Base-by-base conservation (phyloP, 495 filamentous ascomycete genomes). In the Immersiella caudata region DNA sequence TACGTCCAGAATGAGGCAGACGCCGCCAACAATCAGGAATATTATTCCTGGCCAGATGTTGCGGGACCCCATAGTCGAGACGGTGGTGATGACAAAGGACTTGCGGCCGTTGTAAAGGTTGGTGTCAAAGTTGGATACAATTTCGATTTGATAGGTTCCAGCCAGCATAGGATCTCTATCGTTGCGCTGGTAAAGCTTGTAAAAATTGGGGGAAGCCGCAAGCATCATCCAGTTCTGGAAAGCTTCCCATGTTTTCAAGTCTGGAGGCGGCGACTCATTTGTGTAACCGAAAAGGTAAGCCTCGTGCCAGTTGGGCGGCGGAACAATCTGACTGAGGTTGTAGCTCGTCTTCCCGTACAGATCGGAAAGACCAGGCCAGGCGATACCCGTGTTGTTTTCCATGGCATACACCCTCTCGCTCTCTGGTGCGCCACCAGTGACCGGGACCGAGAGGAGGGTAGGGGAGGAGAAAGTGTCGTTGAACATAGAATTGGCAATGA, bases 211-310 rank as follows among this genome's bases (percentile, higher is more conserved):
- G 65, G 97, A 80, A n/a, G 94, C 95, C 29, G 95, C 95, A 1
- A 96, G 95, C 74, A 95, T 86, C 95, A 99, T 98, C 95, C 95
- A 99, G 36, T 97, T 93, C 82, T 97, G 93, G 74, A 99, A 97
- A 33, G 85, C 85, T 73, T 97, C 91, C 73, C 92, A 84, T 5
- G 89, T 79, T 49, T 87, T 80, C 11, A 97, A 74, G 68, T 93
- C 77, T 0, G 91, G 91, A 3, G 90, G 87, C 20, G 83, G 83
- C n/a, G 81, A 82, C 0, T 86, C 77, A 0, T 79, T 77, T 12
- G 82, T 86, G 71, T 97, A 97, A 55, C 83, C 81, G 46, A 87
- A 74, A 14, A 85, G 86, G 67, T 86, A 97, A 51, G 84, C 79
- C 20, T 82, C 66, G 16, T 78, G 71, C 95, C 95, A 99, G 74